phyloP scores from a whole-genome alignment of 2,329 filamentous ascomycete species.

The Arthrobotrys megalospora region DNA sequence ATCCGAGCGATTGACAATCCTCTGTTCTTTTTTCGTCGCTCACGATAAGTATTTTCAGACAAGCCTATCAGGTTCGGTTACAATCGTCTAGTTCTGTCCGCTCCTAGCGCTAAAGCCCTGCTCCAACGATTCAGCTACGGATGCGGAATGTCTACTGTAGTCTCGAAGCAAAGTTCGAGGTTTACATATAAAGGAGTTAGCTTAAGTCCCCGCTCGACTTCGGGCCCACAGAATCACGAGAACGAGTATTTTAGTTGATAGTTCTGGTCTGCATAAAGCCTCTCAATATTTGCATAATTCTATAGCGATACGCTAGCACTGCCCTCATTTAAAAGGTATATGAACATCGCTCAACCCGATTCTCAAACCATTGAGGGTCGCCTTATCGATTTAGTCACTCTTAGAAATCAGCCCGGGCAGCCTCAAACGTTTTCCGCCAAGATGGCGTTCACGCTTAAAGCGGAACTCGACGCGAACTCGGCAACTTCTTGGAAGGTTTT shows the following conservation, averaged over 20 bases:
- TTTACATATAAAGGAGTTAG: background rate
- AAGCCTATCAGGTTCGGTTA: too few species aligned
- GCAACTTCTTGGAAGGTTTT: constrained; percentile 1
- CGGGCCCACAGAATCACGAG: background rate
- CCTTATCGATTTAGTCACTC: background rate
- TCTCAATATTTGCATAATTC: background rate
- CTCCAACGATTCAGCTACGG: too few species aligned
- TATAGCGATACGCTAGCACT: background rate
- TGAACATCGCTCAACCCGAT: background rate
- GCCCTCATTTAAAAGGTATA: background rate
- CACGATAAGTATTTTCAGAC: too few species aligned
- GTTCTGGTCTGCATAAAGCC: background rate
- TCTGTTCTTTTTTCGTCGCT: too few species aligned
- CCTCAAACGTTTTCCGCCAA: background rate
- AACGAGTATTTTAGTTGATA: background rate
- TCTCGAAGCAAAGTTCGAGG: too few species aligned
- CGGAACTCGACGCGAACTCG: constrained; percentile 20
- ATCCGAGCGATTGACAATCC: too few species aligned
- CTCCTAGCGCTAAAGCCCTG: too few species aligned
- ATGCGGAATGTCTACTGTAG: too few species aligned
- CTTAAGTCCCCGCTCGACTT: background rate
- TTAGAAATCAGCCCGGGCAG: background rate
- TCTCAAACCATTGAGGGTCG: background rate
- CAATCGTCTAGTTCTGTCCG: too few species aligned
- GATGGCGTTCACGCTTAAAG: background rate